phyloP scores from a whole-genome alignment of 208 protist species.

The Trypanosoma cruzi region DNA sequence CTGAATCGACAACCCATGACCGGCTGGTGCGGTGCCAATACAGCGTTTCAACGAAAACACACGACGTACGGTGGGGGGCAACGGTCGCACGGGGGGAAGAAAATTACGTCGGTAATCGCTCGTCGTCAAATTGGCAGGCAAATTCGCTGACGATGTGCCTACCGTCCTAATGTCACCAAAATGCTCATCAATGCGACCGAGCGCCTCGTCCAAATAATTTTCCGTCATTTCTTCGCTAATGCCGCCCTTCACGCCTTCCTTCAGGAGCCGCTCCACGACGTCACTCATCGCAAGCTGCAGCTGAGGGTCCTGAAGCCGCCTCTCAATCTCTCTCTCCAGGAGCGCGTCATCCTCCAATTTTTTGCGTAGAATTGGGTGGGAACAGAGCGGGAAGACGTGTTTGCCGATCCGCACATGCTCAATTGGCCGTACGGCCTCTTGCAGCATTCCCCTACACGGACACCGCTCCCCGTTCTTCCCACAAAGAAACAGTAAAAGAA shows the following conservation, averaged over 20 bases:
- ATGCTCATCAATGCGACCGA: conserved; percentile 22
- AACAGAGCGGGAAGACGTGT: conserved; percentile 72
- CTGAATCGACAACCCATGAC: background rate
- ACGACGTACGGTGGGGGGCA: background rate
- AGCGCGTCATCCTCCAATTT: conserved; percentile 27
- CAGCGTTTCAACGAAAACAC: background rate
- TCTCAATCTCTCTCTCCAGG: conserved; percentile 30
- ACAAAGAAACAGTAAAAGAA: conserved; percentile 10
- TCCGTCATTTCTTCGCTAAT: conserved; percentile 32
- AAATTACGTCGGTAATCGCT: background rate
- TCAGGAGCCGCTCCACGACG: conserved; percentile 48
- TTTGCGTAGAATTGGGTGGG: conserved; percentile 64
- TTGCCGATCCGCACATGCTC: conserved; percentile 38
- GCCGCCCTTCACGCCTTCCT: conserved; percentile 20
- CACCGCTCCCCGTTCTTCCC: too few relatives aligned
- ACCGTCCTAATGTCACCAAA: background rate
- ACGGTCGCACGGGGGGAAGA: background rate
- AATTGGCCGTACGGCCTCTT: conserved; percentile 2
- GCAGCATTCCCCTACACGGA: background rate
- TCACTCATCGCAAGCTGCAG: conserved; percentile 43
- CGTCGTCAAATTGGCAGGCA: background rate
- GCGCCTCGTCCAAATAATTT: conserved; percentile 23
- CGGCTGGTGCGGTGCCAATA: background rate
- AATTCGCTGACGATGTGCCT: background rate
- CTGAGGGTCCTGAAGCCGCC: conserved; percentile 26